A percentile compares a stretch with the other conserved stretches of the same genome.
Evolutionary conservation across 768 basidiomycete genomes (phyloP).

Genomic region (Panellus pusillus): DNA sequence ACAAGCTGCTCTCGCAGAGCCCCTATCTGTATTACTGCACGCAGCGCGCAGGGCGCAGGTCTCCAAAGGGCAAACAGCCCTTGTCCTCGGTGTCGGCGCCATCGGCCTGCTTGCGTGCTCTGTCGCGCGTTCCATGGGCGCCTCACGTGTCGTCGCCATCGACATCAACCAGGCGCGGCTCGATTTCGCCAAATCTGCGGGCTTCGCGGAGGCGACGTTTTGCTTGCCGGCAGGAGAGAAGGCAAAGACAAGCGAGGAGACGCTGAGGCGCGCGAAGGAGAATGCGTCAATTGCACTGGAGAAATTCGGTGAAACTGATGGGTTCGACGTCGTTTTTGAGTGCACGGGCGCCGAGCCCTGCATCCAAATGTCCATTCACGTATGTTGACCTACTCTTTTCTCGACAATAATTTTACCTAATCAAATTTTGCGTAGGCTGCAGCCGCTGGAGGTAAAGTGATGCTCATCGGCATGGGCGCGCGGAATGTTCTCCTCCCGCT

Average conservation of each 20-base stretch:
- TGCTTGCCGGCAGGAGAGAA: slow-evolving; percentile 53
- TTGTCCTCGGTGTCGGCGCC: slow-evolving; percentile 90
- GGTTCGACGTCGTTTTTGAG: slow-evolving; percentile 92
- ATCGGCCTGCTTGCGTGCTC: slow-evolving; percentile 91
- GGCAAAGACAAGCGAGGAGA: slow-evolving; percentile 55
- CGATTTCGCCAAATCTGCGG: slow-evolving; percentile 71
- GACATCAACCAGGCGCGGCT: slow-evolving; percentile 87
- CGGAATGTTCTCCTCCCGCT: slow-evolving; percentile 81
- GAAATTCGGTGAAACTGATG: slow-evolving; percentile 62
- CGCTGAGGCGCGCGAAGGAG: slow-evolving; percentile 61
- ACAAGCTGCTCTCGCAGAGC: slow-evolving; percentile 87
- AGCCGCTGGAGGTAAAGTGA: slow-evolving; percentile 81
- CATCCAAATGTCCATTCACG: slow-evolving; percentile 88
- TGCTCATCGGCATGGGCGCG: slow-evolving; percentile 96
- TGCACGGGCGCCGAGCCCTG: slow-evolving; percentile 93
- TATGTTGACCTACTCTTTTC: too few species aligned
- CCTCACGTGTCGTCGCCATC: slow-evolving; percentile 67
- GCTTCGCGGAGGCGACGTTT: slow-evolving; percentile 75
- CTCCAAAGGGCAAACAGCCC: slow-evolving; percentile 62
- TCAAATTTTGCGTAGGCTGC: too few species aligned
- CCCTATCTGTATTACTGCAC: slow-evolving; percentile 86
- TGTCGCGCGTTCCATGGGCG: slow-evolving; percentile 71
- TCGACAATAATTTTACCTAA: too few species aligned
- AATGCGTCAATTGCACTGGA: slow-evolving; percentile 50
- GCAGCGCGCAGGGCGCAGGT: slow-evolving; percentile 48